phyloP scores from a whole-genome alignment of 306 rosid species.

The Rosa multiflora region DNA sequence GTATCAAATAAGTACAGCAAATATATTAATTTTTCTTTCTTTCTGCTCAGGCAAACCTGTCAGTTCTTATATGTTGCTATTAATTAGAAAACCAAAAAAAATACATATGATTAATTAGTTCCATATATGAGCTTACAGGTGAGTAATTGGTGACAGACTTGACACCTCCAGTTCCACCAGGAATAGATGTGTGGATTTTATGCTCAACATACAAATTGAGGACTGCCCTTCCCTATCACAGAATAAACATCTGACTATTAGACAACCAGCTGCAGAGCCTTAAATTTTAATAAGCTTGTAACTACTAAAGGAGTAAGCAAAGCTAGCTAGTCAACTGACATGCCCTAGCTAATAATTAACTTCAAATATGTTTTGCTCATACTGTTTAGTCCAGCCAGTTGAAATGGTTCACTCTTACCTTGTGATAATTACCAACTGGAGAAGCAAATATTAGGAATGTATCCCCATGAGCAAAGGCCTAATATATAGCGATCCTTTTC shows the following conservation, averaged over 20 bases:
- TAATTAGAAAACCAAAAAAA: background rate
- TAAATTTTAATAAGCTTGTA: background rate
- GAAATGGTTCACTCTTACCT: slow-evolving; percentile 31
- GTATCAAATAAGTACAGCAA: background rate
- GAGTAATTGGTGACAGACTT: slow-evolving; percentile 67
- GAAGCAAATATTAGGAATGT: no score
- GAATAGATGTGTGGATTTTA: slow-evolving; percentile 39
- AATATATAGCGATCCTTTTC: slow-evolving; percentile 53
- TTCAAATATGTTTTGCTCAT: background rate
- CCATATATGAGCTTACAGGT: slow-evolving; percentile 41
- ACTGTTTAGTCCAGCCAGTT: background rate
- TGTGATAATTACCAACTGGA: slow-evolving; percentile 48
- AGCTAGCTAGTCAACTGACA: background rate
- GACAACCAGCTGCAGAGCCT: background rate
- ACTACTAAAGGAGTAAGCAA: background rate
- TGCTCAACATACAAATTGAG: slow-evolving; percentile 48
- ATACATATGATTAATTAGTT: background rate
- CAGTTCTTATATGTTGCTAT: background rate
- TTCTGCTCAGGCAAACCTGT: no score
- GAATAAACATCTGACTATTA: background rate
- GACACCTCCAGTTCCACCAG: slow-evolving; percentile 66
- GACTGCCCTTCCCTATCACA: slow-evolving; percentile 30
- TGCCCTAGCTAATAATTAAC: background rate
- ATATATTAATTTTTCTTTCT: background rate
- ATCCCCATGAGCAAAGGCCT: slow-evolving; percentile 78